Evolutionary conservation across 2,329 filamentous ascomycete species (phyloP), one percentile per base, ranked within the genome.

Genomic region (Chaetomium olivaceum): DNA sequence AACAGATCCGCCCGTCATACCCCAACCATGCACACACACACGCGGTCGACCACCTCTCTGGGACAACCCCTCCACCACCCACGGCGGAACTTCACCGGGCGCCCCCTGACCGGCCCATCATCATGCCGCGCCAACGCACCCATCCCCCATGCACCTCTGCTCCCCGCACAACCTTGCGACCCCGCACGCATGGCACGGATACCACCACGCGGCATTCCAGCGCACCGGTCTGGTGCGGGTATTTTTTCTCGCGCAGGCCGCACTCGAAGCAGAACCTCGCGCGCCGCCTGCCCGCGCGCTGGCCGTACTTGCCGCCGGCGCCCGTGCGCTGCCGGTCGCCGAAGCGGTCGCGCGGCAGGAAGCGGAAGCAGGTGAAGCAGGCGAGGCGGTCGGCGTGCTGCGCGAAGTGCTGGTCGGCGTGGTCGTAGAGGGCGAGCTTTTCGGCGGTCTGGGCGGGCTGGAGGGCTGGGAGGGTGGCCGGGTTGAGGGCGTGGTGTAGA

Each of bases 241-340:
- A 67, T 57, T 56, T 23, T 43, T 64, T 43, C 54, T 66, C 67
- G 46, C 61, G 50, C 43, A 67, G 67, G 23, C 68, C 69, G 25
- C 71, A 69, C 52, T 66, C 66, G 16, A 55, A 66, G n/a, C 66
- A 68, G 9, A 63, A 68, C 4, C 66, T 31, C 58, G 1, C n/a
- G 21, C 8, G 12, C 48, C 16, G 19, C 48, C 14, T 31, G 1
- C 59, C 59, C 2, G 2, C 23, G 16, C 9, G n/a, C n/a, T n/a
- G 6, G 48, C 58, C 58, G 1, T 4, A 8, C n/a, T n/a, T n/a
- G n/a, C n/a, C n/a, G n/a, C n/a, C n/a, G n/a, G n/a, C n/a, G n/a
- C n/a, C n/a, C n/a, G n/a, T n/a, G 6, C 58, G n/a, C 50, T 54
- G 33, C 21, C 21, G 46, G 3, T 64, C 59, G n/a, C 51, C 50